Evolutionary conservation across 371 early-diverging fungal genomes (phyloP), one percentile per base, ranked within the genome.

Genomic region (Mortierella polycephala): DNA sequence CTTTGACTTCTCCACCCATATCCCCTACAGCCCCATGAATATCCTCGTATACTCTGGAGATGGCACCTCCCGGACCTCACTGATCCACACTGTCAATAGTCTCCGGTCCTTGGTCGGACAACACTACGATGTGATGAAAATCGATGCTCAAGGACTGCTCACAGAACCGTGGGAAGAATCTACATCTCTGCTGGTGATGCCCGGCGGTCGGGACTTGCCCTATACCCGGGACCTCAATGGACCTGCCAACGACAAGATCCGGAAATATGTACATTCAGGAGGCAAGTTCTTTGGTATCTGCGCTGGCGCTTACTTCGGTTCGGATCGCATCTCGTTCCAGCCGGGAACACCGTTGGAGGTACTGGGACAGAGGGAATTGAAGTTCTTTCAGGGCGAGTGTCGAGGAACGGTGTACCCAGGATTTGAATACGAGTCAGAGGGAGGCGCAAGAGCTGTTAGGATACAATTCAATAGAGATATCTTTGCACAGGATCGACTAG

Each of bases 201-300:
- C 97, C 0, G 98, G 98, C 42, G 98, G 97, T 0, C 83, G 96
- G 44, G 97, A 97, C 77, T 42, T 93, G 58, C 95, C 95, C 0
- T 96, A 94, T 66, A 86, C 91, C 44, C 75, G 86, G 10, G 88
- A 90, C 58, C 82, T 97, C 57, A 82, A 86, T 45, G 92, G 91
- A 1, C 65, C 67, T 23, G 81, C 85, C 55, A 89, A 92, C 61
- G 57, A 56, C 9, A 86, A 88, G 30, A 94, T 98, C 62, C 66
- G 73, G n/a, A 62, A 81, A 12, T 99, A 89, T 85, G 95, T 98
- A 4, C 47, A 75, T 1, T 62, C 74, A 16, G 98, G 98, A 12
- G 99, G 99, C 5, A 84, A 87, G 13, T 97, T 95, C 75, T 81
- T 96, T 44, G 99, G 99, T 0, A 85, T 99, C 13, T 97, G 98